A percentile compares a stretch with the other conserved stretches of the same genome.
These are phyloP conservation scores for Pontederia paniculata DNA, from an alignment of 176 grass and related monocot species.

Conservation along the genomic window DNA sequence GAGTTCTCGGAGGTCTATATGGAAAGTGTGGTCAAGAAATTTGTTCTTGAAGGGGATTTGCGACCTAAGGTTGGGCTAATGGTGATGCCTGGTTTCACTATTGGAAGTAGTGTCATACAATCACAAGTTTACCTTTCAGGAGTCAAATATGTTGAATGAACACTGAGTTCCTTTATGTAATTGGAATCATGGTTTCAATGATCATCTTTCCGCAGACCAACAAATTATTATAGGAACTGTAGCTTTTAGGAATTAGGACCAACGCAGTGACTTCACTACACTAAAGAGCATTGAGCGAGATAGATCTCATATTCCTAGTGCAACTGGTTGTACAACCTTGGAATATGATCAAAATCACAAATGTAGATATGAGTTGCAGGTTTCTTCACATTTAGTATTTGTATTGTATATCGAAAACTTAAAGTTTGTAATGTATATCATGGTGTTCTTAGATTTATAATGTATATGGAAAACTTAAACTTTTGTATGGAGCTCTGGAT, in stretches of 20 bases:
- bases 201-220: too few species aligned
- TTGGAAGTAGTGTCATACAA: slow-evolving; percentile 4
- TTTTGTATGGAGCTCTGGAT: too few species aligned
- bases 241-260: too few species aligned
- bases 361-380: background rate
- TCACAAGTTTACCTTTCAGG: slow-evolving; percentile 5
- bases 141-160: background rate
- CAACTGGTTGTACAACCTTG: background rate
- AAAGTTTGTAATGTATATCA: background rate
- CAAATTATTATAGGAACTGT: too few species aligned
- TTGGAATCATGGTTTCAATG: too few species aligned
- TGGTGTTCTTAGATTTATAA: too few species aligned
- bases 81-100: slow-evolving; percentile 6
- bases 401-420: background rate
- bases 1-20: slow-evolving; percentile 8
- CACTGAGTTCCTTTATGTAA: background rate
- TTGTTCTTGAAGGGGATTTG: background rate
- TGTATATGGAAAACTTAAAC: too few species aligned
- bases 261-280: too few species aligned
- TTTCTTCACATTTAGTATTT: background rate
- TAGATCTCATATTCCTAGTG: background rate
- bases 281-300: too few species aligned
- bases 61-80: slow-evolving; percentile 6
- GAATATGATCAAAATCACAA: background rate
- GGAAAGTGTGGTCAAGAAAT: slow-evolving; percentile 6